These are phyloP conservation scores for Corinectria fuckeliana DNA, from an alignment of 2,329 filamentous ascomycete genomes.

Conservation along the genomic window DNA sequence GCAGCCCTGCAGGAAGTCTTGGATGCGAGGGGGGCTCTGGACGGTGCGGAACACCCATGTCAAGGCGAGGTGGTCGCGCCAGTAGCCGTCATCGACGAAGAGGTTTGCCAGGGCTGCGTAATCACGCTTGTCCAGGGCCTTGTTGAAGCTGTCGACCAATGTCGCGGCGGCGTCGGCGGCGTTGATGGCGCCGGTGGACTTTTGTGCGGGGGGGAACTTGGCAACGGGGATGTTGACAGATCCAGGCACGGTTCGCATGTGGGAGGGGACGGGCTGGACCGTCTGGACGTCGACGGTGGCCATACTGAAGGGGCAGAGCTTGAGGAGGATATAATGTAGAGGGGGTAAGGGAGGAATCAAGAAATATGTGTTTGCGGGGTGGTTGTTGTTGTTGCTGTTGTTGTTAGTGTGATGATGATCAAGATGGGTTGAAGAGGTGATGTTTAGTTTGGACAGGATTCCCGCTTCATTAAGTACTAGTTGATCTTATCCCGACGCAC, in stretches of 20 bases:
- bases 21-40: conserved; percentile 50
- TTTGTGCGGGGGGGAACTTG: conserved; percentile 46
- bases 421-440: background rate
- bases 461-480: conserved; percentile 1
- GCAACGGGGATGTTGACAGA: conserved; percentile 60
- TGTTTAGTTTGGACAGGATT: background rate
- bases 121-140: conserved; percentile 45
- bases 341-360: conserved; percentile 18
- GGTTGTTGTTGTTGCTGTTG: conserved; percentile 30
- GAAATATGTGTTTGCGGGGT: conserved; percentile 29
- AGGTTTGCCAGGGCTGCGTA: conserved; percentile 39
- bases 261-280: conserved; percentile 33
- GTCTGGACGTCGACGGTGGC: conserved; percentile 28
- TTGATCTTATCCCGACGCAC: background rate
- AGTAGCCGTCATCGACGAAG: conserved; percentile 53
- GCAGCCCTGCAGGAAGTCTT: conserved; percentile 45
- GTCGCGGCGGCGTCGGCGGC: conserved; percentile 46
- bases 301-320: conserved; percentile 16
- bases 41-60: conserved; percentile 63
- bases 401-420: background rate
- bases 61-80: conserved; percentile 64
- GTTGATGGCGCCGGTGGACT: conserved; percentile 40
- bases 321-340: background rate
- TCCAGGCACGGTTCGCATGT: conserved; percentile 49
- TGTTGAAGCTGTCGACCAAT: conserved; percentile 50